Evolutionary conservation across 768 basidiomycete species (phyloP).

Genomic region (Suillus ampliporus): DNA sequence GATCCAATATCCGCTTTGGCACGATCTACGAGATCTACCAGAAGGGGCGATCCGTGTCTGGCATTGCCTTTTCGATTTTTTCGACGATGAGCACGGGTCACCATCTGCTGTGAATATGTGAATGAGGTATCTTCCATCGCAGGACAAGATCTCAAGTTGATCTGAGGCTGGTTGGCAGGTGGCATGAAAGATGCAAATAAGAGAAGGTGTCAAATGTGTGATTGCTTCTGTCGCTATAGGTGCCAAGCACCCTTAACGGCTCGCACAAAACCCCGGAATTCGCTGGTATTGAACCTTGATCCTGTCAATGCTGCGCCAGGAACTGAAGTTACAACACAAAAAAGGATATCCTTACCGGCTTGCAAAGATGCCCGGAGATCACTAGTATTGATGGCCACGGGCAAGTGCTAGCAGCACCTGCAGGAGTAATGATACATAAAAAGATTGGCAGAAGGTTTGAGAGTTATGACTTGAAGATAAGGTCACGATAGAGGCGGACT

Average conservation of each 20-base stretch:
- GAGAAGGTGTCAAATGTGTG: background rate
- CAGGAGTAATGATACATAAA: no score
- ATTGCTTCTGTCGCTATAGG: constrained; percentile 2
- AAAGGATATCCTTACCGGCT: background rate
- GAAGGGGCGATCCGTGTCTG: constrained; percentile 38
- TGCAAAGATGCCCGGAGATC: background rate
- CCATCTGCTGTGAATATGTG: constrained; percentile 57
- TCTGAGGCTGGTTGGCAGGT: background rate
- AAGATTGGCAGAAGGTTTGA: background rate
- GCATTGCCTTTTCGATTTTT: constrained; percentile 54
- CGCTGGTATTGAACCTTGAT: background rate
- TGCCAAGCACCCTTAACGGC: background rate
- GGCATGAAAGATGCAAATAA: background rate
- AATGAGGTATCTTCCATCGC: constrained; percentile 30
- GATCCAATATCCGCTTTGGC: constrained; percentile 50
- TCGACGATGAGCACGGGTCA: constrained; percentile 52
- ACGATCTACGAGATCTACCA: constrained; percentile 46
- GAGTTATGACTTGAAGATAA: background rate
- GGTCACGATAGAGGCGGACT: background rate
- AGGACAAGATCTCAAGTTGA: constrained; percentile 1
- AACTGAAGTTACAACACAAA: background rate
- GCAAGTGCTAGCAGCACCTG: background rate
- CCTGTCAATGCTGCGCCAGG: background rate
- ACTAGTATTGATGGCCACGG: no score
- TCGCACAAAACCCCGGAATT: background rate